These are phyloP conservation scores for Rhizophagus prolifer DNA, from an alignment of 192 early-diverging fungal genomes.

Conservation along the genomic window DNA sequence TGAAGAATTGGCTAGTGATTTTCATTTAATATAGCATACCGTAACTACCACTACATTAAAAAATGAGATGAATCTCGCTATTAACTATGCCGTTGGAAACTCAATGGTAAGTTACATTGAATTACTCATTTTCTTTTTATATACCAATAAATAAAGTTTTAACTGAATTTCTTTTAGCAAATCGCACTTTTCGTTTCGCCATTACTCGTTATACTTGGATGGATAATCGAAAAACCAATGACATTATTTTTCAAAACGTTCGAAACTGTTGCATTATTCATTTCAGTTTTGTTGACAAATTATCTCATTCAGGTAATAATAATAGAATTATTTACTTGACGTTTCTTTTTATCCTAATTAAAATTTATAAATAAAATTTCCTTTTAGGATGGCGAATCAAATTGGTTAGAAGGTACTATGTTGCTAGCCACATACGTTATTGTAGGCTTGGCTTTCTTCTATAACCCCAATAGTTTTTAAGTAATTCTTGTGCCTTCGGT, in stretches of 20 bases:
- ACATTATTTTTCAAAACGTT: conserved; percentile 81
- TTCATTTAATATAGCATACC: conserved; percentile 58
- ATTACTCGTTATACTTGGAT: conserved; percentile 73
- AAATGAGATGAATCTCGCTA: conserved; percentile 90
- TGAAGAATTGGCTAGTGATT: neutral
- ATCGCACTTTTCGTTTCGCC: conserved; percentile 81
- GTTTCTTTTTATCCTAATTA: conserved; percentile 35
- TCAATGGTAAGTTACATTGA: conserved; percentile 50
- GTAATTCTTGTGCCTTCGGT: too few species aligned
- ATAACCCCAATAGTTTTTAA: conserved; percentile 49
- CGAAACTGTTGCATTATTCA: conserved; percentile 80
- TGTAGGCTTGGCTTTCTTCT: conserved; percentile 83
- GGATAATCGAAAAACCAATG: conserved; percentile 79
- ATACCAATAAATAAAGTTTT: too few species aligned
- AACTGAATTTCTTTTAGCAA: conserved; percentile 44
- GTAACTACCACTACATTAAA: conserved; percentile 76
- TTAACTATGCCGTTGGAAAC: conserved; percentile 85
- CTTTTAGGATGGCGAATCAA: conserved; percentile 79
- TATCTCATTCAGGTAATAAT: conserved; percentile 61
- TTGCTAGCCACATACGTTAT: conserved; percentile 81
- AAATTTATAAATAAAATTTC: neutral
- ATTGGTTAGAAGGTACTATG: conserved; percentile 91
- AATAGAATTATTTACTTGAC: neutral
- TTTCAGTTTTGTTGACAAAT: conserved; percentile 76
- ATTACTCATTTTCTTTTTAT: neutral